These are phyloP conservation scores for Globisporangium yorkense DNA, from an alignment of 352 stramenopile genomes.

Conservation along the genomic window DNA sequence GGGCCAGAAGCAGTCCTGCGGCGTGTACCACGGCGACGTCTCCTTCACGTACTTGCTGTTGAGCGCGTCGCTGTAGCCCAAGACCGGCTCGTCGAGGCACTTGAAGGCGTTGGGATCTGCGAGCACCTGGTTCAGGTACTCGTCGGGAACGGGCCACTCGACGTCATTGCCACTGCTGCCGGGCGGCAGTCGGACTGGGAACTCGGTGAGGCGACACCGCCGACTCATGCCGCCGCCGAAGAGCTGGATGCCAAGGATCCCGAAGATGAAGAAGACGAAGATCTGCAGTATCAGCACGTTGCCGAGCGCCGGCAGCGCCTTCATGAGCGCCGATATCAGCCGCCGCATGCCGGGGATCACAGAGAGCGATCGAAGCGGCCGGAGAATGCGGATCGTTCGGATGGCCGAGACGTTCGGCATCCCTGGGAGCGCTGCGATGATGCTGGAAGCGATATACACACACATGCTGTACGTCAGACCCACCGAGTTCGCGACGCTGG, in stretches of 20 bases:
- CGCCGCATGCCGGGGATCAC: slow-evolving; percentile 75
- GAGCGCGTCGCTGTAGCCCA: slow-evolving; percentile 49
- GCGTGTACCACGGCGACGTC: slow-evolving; percentile 52
- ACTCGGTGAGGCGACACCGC: slow-evolving; percentile 75
- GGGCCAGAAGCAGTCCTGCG: slow-evolving; percentile 90
- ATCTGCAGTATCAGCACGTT: slow-evolving; percentile 87
- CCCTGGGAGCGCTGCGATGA: slow-evolving; percentile 46
- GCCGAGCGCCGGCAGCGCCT: slow-evolving; percentile 78
- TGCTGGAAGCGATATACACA: slow-evolving; percentile 17
- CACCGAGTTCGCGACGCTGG: too few species aligned
- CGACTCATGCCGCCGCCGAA: slow-evolving; percentile 78
- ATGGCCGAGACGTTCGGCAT: slow-evolving; percentile 79
- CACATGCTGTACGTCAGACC: neutral
- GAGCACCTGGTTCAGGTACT: slow-evolving; percentile 41
- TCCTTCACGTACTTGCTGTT: slow-evolving; percentile 43
- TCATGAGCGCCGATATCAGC: slow-evolving; percentile 79
- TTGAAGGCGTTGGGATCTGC: slow-evolving; percentile 26
- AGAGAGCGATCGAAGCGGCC: slow-evolving; percentile 84
- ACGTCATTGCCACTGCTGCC: slow-evolving; percentile 5
- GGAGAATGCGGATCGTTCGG: slow-evolving; percentile 84
- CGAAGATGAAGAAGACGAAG: slow-evolving; percentile 92
- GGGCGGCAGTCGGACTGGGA: slow-evolving; percentile 44
- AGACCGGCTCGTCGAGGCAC: slow-evolving; percentile 28
- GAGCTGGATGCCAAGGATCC: slow-evolving; percentile 87
- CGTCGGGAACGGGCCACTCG: slow-evolving; percentile 44